phyloP scores from a whole-genome alignment of 345 rosid species.

The Salix koriyanagi region DNA sequence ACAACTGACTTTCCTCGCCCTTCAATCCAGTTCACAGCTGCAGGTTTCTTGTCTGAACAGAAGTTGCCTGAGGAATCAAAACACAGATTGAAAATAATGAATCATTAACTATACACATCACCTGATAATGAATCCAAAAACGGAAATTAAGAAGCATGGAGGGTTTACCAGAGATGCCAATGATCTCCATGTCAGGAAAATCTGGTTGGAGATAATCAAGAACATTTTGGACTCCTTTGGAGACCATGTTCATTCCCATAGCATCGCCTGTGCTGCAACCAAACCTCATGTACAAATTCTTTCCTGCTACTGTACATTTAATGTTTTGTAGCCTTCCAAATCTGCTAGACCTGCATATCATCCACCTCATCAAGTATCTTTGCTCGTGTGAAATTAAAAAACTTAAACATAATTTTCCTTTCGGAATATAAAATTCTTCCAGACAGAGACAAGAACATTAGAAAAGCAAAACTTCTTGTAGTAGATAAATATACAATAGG shows the following conservation, averaged over 20 bases:
- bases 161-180: conserved; percentile 66
- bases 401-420: neutral
- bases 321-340: conserved; percentile 63
- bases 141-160: neutral
- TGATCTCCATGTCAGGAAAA: conserved; percentile 85
- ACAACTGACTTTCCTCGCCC: conserved; percentile 44
- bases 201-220: conserved; percentile 68
- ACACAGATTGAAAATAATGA: conserved; percentile 14
- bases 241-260: conserved; percentile 98
- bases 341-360: conserved; percentile 65
- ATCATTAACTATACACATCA: neutral
- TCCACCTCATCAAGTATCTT: neutral
- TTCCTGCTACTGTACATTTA: conserved; percentile 63
- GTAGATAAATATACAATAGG: neutral
- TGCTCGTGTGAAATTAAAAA: neutral
- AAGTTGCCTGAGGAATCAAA: conserved; percentile 57
- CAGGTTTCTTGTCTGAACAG: conserved; percentile 80
- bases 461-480: neutral
- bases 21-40: conserved; percentile 42
- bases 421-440: neutral
- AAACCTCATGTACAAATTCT: conserved; percentile 72
- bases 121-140: neutral
- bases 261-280: conserved; percentile 90
- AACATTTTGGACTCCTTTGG: conserved; percentile 91
- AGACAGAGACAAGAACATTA: neutral